A percentile compares a stretch with the other conserved stretches of the same genome.
phyloP scores from a whole-genome alignment of 768 basidiomycete species.

The Xerocomus brunneocitrinus region DNA sequence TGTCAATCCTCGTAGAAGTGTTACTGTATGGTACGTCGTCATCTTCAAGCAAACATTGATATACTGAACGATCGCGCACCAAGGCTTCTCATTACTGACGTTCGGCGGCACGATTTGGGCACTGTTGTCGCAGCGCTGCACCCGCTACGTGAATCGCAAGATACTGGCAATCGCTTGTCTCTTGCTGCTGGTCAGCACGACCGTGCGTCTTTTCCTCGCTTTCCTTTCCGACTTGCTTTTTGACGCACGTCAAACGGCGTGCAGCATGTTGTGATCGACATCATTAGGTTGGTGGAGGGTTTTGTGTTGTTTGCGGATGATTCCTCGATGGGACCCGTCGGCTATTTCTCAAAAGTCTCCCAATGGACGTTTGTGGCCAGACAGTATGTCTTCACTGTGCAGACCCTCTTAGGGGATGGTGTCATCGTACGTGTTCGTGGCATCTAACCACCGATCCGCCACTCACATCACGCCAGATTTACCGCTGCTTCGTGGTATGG shows the following conservation, averaged over 20 bases:
- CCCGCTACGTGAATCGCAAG: conserved; percentile 13
- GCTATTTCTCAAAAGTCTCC: conserved; percentile 23
- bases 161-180: conserved; percentile 24
- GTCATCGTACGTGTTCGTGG: conserved; percentile 20
- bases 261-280: conserved; percentile 26
- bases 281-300: conserved; percentile 25
- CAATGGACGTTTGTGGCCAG: conserved; percentile 29
- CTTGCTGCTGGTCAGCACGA: conserved; percentile 30
- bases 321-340: conserved; percentile 15
- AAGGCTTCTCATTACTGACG: conserved; percentile 36
- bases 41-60: background rate
- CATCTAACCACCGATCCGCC: background rate
- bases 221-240: background rate
- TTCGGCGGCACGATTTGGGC: conserved; percentile 30
- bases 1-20: conserved; percentile 14
- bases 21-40: conserved; percentile 16
- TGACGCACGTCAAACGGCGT: background rate
- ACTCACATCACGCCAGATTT: conserved; percentile 15
- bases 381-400: conserved; percentile 18
- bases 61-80: background rate
- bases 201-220: conserved; percentile 13
- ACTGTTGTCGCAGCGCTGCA: conserved; percentile 7
- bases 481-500: conserved; percentile 32
- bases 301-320: conserved; percentile 18
- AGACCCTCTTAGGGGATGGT: conserved; percentile 29